A percentile compares a stretch with the other conserved stretches of the same genome.
These are phyloP conservation scores for Neurospora crassa DNA, from an alignment of 2,329 filamentous ascomycete species.

Conservation along the genomic window DNA sequence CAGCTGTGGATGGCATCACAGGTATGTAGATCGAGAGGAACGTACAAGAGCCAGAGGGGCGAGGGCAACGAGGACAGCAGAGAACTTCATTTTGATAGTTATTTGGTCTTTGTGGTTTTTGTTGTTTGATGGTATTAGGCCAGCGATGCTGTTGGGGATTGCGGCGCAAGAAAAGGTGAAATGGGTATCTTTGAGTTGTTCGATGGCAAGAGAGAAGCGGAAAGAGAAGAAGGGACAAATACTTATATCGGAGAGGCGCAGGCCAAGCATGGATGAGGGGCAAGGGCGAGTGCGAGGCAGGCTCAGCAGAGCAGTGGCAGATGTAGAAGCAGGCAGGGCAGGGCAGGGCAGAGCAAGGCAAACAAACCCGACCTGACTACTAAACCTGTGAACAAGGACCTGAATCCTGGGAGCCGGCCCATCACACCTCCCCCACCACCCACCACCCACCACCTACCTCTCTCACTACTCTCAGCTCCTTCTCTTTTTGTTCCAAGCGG, in stretches of 20 bases:
- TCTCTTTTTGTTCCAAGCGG: not conserved
- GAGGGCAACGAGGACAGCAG: slow-evolving; percentile 29
- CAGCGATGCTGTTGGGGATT: slow-evolving; percentile 4
- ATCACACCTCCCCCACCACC: not conserved
- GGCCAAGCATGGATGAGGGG: not conserved
- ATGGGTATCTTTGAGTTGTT: not conserved
- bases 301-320: not conserved
- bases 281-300: not conserved
- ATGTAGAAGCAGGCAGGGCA: not conserved
- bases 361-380: not conserved
- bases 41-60: slow-evolving; percentile 23
- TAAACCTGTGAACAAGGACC: not conserved
- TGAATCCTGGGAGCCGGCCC: not conserved
- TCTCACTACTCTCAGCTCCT: not conserved
- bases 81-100: slow-evolving; percentile 34
- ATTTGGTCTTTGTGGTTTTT: not conserved
- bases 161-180: not conserved
- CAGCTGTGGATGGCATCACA: not conserved
- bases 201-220: not conserved
- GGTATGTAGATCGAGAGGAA: not conserved
- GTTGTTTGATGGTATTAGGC: slow-evolving; percentile 6
- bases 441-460: not conserved
- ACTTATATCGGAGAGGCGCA: not conserved
- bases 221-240: not conserved
- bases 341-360: not conserved